Evolutionary conservation across 1,284 basidiomycete species (phyloP).

Genomic region (Blastosporella zonata): DNA sequence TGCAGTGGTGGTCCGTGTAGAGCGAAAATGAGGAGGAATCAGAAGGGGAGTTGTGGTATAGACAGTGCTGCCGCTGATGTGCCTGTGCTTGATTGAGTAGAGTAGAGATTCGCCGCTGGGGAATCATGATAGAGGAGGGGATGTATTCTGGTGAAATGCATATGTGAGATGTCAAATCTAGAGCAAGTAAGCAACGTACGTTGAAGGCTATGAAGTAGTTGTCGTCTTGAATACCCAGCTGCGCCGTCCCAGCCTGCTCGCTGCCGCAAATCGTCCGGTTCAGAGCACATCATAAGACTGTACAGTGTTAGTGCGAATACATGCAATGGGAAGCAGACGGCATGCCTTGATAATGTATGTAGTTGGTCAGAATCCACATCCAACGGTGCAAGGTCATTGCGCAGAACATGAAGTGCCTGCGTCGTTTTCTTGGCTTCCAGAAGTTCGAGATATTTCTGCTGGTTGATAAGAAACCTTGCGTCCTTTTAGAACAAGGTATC

Average conservation of each 20-base stretch:
- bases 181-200: constrained; percentile 44
- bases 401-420: constrained; percentile 80
- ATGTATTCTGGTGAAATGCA: constrained; percentile 63
- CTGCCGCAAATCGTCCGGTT: constrained; percentile 78
- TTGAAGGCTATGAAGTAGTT: constrained; percentile 80
- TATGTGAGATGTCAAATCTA: neutral
- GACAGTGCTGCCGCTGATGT: constrained; percentile 75
- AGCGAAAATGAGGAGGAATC: constrained; percentile 69
- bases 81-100: constrained; percentile 85
- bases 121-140: constrained; percentile 89
- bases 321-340: neutral
- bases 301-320: constrained; percentile 1
- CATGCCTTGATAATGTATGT: constrained; percentile 82
- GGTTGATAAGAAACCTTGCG: constrained; percentile 83
- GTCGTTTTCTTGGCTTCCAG: constrained; percentile 83
- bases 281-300: constrained; percentile 88
- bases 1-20: constrained; percentile 84
- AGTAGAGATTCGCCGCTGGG: constrained; percentile 81
- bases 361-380: constrained; percentile 76
- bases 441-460: constrained; percentile 97
- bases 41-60: constrained; percentile 75
- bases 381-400: constrained; percentile 83
- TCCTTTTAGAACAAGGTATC: constrained; percentile 45
- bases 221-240: constrained; percentile 71
- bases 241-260: constrained; percentile 91